Percentiles rank a stretch among this genome's conserved stretches.
Conservation (phyloP, 768 basidiomycete species). For the Trametes coccinea region DNA sequence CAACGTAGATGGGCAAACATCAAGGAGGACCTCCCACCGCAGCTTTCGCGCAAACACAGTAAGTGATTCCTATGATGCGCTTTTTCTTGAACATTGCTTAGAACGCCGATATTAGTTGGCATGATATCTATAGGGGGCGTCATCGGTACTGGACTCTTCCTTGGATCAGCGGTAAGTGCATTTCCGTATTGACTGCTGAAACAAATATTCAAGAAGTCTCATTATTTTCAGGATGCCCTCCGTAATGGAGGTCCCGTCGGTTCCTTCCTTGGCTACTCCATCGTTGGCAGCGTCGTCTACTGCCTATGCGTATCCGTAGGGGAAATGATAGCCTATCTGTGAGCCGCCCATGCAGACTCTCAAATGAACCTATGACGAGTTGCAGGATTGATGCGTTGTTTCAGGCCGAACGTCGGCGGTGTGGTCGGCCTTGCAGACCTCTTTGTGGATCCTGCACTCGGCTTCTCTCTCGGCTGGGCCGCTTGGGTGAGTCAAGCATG, state of each 20-base stretch:
- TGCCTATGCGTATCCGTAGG: slow-evolving; percentile 39
- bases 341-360: neutral
- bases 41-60: slow-evolving; percentile 31
- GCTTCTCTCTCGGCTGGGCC: slow-evolving; percentile 48
- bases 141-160: slow-evolving; percentile 44
- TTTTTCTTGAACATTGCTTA: neutral
- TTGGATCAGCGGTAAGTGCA: slow-evolving; percentile 31
- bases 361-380: neutral
- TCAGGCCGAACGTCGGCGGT: slow-evolving; percentile 32
- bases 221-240: slow-evolving; percentile 33
- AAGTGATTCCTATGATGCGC: neutral
- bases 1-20: slow-evolving; percentile 31
- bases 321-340: slow-evolving; percentile 37
- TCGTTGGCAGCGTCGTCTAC: slow-evolving; percentile 41
- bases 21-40: slow-evolving; percentile 30
- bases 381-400: neutral
- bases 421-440: slow-evolving; percentile 46
- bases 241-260: slow-evolving; percentile 56
- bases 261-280: slow-evolving; percentile 47
- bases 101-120: slow-evolving; percentile 19
- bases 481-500: slow-evolving; percentile 37
- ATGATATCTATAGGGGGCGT: slow-evolving; percentile 36
- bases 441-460: slow-evolving; percentile 52
- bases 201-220: neutral
- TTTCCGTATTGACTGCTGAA: too few species aligned